Percentiles rank a stretch among this genome's conserved stretches.
These are phyloP conservation scores for Canna indica DNA, from an alignment of 176 grass and related monocot species.

Conservation along the genomic window DNA sequence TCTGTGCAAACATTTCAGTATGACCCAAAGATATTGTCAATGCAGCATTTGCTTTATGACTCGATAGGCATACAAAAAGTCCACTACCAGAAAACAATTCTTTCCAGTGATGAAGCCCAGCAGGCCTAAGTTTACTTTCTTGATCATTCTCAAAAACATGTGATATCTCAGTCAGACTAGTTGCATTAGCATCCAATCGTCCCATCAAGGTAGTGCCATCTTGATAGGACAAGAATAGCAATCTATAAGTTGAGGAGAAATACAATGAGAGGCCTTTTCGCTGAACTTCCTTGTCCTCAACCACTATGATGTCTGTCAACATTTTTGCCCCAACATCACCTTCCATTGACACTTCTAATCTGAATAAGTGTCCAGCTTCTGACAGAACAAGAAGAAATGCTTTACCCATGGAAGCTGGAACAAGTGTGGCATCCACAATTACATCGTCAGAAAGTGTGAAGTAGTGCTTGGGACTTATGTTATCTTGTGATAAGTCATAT, in stretches of 20 bases:
- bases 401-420: constrained; percentile 80
- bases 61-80: constrained; percentile 69
- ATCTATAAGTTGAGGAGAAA: constrained; percentile 85
- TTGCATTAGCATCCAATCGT: constrained; percentile 57
- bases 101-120: constrained; percentile 77
- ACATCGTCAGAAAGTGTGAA: constrained; percentile 82
- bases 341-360: constrained; percentile 71
- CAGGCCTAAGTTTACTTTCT: constrained; percentile 65
- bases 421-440: constrained; percentile 68
- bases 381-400: constrained; percentile 85
- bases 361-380: constrained; percentile 70
- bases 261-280: constrained; percentile 69
- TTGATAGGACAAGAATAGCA: constrained; percentile 84
- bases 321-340: constrained; percentile 74
- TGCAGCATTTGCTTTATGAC: constrained; percentile 63
- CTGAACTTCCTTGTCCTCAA: constrained; percentile 46
- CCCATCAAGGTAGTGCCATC: constrained; percentile 77
- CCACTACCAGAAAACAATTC: constrained; percentile 78
- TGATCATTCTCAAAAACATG: constrained; percentile 68
- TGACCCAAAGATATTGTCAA: constrained; percentile 50
- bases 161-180: constrained; percentile 56
- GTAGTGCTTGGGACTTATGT: constrained; percentile 89
- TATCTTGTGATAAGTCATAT: constrained; percentile 95
- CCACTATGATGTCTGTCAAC: constrained; percentile 58
- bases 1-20: constrained; percentile 63